Percentiles rank a stretch among this genome's conserved stretches.
These are phyloP conservation scores for Colletotrichum sp. DNA, from an alignment of 2,329 filamentous ascomycete genomes.

Conservation along the genomic window DNA sequence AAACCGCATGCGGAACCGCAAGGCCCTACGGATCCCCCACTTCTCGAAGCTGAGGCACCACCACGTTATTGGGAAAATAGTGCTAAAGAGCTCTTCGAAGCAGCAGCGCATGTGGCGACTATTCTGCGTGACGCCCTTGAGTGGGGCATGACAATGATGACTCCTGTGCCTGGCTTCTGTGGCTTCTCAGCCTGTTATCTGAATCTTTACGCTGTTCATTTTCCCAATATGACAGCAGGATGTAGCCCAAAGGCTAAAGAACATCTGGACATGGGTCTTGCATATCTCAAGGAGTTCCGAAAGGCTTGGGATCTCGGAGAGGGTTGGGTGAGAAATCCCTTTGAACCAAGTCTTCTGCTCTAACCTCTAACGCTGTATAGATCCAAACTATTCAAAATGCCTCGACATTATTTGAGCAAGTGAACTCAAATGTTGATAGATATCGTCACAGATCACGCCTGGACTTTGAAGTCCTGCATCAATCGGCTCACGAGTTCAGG, in stretches of 20 bases:
- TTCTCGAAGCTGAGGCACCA: background rate
- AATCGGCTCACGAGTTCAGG: background rate
- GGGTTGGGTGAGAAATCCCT: background rate
- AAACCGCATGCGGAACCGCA: background rate
- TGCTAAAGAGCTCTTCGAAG: background rate
- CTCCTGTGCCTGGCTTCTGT: background rate
- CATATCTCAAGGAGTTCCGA: background rate
- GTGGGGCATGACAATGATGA: background rate
- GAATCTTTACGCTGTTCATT: background rate
- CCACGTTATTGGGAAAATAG: background rate
- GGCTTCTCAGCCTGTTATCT: background rate
- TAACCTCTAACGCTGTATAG: fast-evolving
- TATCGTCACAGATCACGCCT: background rate
- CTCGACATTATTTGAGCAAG: background rate
- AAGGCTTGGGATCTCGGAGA: background rate
- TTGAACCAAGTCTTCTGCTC: background rate
- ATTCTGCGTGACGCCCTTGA: background rate
- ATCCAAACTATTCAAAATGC: background rate
- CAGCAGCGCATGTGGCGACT: background rate
- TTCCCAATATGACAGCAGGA: background rate
- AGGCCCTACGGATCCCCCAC: background rate
- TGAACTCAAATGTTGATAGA: background rate
- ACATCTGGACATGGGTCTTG: background rate
- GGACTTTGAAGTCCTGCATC: background rate
- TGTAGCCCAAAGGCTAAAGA: background rate